Base-by-base conservation (phyloP, 2,329 filamentous ascomycete genomes). In the Penicillium sp. region DNA sequence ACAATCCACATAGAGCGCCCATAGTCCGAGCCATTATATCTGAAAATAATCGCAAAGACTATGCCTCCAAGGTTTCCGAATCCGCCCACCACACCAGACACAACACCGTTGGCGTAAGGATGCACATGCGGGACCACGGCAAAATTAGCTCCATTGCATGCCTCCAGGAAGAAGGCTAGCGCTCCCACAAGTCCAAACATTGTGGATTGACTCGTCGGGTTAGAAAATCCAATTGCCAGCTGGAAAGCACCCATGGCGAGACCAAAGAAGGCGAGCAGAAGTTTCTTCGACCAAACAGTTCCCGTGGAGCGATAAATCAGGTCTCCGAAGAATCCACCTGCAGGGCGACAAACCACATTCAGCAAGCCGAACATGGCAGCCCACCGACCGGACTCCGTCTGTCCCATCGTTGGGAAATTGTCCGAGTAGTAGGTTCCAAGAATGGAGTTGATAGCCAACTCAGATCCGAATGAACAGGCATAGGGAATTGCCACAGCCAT, bases 61-160 rank as follows among this genome's bases (percentile, higher is more conserved):
- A 96, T 84, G 10, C 92, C 92, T 3, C 92, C 92, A 8, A 96
- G 71, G 65, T 96, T 97, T 1, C 92, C 91, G 7, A 83, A 79
- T 0, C 88, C 91, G 8, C 92, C 92, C 0, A 90, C 87, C 29
- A 89, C 77, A 10, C 91, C 91, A 1, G 87, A 89, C 6, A 96
- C 81, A 49, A 84, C 75, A 70, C 90, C 91, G 70, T 96, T 96
- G 54, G 90, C 89, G 54, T 81, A 82, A 1, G 90, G 90, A 71
- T 92, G 88, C 1, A 96, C 87, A 67, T 96, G 92, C 3, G 91
- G 91, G 20, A 96, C 87, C 5, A 96, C 80, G 0, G 90, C 84
- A 71, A 94, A 96, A 74, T 90, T 94, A 33, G 90, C 86, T 0
- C 92, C 92, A 67, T 96, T 96, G 34, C 86, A 86, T 2, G 88